phyloP scores from a whole-genome alignment of 2,329 filamentous ascomycete genomes.

The Fusarium coicis region DNA sequence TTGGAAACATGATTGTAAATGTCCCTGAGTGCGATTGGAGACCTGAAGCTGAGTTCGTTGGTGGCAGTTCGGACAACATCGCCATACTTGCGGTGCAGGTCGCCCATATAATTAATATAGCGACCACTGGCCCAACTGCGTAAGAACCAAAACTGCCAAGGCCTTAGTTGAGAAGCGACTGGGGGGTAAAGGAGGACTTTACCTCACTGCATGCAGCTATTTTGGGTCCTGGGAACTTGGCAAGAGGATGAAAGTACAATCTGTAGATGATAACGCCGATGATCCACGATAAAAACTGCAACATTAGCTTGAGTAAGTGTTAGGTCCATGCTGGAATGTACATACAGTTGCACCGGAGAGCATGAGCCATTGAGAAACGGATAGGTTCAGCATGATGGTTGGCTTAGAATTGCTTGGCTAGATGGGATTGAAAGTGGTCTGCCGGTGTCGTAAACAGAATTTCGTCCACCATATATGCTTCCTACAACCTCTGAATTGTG shows the following conservation, averaged over 20 bases:
- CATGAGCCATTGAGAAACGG: neutral
- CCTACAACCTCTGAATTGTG: neutral
- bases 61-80: conserved; percentile 30
- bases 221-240: conserved; percentile 36
- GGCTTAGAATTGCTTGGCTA: neutral
- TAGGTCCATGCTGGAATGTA: rapidly evolving
- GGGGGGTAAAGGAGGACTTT: too few species aligned
- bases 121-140: neutral
- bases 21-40: conserved; percentile 24
- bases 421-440: neutral
- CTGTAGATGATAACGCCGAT: conserved; percentile 7
- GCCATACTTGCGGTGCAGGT: conserved; percentile 27
- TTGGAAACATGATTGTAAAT: conserved; percentile 31
- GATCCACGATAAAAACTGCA: neutral
- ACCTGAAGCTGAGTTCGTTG: conserved; percentile 31
- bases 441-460: rapidly evolving
- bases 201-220: conserved; percentile 34
- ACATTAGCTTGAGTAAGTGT: neutral
- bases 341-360: neutral
- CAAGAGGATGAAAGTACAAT: conserved; percentile 32
- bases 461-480: neutral
- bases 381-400: neutral
- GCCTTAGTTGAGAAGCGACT: too few species aligned
- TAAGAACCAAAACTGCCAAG: neutral
- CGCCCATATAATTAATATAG: neutral